Evolutionary conservation across 1,139 yeast species (phyloP).

Genomic region (Saccharomyces hybrid): DNA sequence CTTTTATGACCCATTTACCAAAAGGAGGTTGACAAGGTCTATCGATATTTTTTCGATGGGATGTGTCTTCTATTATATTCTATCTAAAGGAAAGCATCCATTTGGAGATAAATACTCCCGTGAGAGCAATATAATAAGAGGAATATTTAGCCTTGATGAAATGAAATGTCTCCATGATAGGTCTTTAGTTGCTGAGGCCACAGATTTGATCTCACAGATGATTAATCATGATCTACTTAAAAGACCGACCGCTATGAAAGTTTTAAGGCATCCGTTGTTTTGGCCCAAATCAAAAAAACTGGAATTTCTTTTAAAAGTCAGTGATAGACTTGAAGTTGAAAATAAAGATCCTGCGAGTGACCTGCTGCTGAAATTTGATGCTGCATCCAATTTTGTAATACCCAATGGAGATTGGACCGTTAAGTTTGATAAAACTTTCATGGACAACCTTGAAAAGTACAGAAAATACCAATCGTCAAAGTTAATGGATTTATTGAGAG

Average conservation of each 20-base stretch:
- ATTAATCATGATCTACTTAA: conserved; percentile 54
- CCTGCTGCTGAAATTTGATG: conserved; percentile 54
- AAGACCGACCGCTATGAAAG: conserved; percentile 66
- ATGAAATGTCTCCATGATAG: conserved; percentile 28
- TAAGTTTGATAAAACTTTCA: conserved; percentile 58
- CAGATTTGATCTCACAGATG: conserved; percentile 67
- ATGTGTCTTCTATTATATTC: conserved; percentile 82
- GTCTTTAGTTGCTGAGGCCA: conserved; percentile 48
- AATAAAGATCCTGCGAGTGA: conserved; percentile 79
- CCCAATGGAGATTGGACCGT: conserved; percentile 69
- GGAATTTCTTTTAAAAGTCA: conserved; percentile 75
- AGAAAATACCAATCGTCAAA: conserved; percentile 77
- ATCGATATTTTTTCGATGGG: conserved; percentile 93
- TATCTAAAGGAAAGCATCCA: conserved; percentile 86
- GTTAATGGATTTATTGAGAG: conserved; percentile 78
- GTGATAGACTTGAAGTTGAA: conserved; percentile 87
- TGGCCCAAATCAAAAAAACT: conserved; percentile 71
- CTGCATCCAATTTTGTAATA: conserved; percentile 45
- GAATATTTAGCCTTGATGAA: conserved; percentile 49
- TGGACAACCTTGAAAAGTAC: conserved; percentile 81
- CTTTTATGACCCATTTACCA: conserved; percentile 35
- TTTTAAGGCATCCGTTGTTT: conserved; percentile 79
- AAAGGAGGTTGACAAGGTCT: conserved; percentile 73
- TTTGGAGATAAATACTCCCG: conserved; percentile 84
- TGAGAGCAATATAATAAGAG: conserved; percentile 81